Percentiles rank a stretch among this genome's conserved stretches.
Evolutionary conservation across 1,139 yeast genomes (phyloP).

Genomic region (Nakaseomyces glabratus): DNA sequence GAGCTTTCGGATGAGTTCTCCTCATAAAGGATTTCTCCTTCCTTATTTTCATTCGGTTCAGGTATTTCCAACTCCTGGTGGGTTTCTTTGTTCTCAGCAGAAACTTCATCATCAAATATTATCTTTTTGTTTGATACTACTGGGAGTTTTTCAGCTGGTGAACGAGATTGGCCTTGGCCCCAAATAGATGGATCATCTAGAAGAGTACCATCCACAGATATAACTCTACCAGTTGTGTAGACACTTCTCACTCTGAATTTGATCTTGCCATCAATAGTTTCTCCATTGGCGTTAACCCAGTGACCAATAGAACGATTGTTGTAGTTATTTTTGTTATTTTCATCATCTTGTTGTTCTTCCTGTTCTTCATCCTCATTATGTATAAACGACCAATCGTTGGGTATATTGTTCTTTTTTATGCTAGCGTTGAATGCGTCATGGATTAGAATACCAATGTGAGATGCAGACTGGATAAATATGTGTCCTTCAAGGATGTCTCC

Average conservation of each 20-base stretch:
- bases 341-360: constrained; percentile 15
- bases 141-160: constrained; percentile 32
- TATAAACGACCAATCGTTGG: constrained; percentile 71
- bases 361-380: constrained; percentile 46
- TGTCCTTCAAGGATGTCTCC: constrained; percentile 83
- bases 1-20: constrained; percentile 28
- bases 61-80: constrained; percentile 30
- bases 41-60: constrained; percentile 26
- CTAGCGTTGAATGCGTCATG: constrained; percentile 95
- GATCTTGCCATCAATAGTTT: constrained; percentile 71
- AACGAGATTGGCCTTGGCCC: constrained; percentile 16
- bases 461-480: constrained; percentile 86
- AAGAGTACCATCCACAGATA: constrained; percentile 79
- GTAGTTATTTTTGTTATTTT: constrained; percentile 27
- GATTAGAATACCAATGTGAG: constrained; percentile 83
- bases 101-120: constrained; percentile 34
- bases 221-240: constrained; percentile 70
- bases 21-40: constrained; percentile 30
- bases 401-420: constrained; percentile 75
- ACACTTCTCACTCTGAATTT: constrained; percentile 64
- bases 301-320: constrained; percentile 53
- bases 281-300: constrained; percentile 73
- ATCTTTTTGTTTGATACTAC: constrained; percentile 37
- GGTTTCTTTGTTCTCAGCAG: constrained; percentile 30
- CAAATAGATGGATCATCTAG: constrained; percentile 27